phyloP scores from a whole-genome alignment of 2,329 filamentous ascomycete species.

The Cordyceps militaris region DNA sequence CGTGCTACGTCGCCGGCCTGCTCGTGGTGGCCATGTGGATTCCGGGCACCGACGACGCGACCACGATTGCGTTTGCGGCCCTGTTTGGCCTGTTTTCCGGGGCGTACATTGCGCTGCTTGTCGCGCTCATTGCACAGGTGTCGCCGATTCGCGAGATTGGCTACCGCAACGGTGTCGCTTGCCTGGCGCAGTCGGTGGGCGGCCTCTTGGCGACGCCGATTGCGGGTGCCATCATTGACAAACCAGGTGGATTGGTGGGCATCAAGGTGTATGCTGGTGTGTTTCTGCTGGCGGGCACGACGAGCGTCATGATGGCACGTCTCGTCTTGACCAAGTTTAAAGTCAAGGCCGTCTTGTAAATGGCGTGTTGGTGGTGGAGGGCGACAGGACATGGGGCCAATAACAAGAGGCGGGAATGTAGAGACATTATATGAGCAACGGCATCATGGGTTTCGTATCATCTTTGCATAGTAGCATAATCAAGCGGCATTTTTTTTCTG shows the following conservation, averaged over 20 bases:
- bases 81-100: constrained; percentile 26
- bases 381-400: too few relatives aligned
- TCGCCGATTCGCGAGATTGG: constrained; percentile 48
- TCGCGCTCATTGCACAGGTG: constrained; percentile 35
- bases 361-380: neutral
- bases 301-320: constrained; percentile 14
- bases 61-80: constrained; percentile 22
- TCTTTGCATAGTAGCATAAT: neutral
- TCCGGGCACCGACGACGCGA: constrained; percentile 19
- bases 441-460: too few relatives aligned
- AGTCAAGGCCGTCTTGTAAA: constrained; percentile 14
- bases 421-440: neutral
- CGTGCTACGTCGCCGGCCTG: constrained; percentile 32
- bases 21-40: constrained; percentile 29
- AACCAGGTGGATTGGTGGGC: constrained; percentile 13
- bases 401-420: neutral
- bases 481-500: neutral
- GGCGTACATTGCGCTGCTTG: constrained; percentile 22
- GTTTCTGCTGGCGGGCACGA: constrained; percentile 17
- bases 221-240: constrained; percentile 17
- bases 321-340: constrained; percentile 16
- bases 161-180: constrained; percentile 39
- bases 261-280: constrained; percentile 17
- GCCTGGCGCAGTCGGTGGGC: constrained; percentile 16
- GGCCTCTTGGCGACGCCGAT: constrained; percentile 18